phyloP scores from a whole-genome alignment of 495 filamentous ascomycete species.

The Tuber melanosporum region DNA sequence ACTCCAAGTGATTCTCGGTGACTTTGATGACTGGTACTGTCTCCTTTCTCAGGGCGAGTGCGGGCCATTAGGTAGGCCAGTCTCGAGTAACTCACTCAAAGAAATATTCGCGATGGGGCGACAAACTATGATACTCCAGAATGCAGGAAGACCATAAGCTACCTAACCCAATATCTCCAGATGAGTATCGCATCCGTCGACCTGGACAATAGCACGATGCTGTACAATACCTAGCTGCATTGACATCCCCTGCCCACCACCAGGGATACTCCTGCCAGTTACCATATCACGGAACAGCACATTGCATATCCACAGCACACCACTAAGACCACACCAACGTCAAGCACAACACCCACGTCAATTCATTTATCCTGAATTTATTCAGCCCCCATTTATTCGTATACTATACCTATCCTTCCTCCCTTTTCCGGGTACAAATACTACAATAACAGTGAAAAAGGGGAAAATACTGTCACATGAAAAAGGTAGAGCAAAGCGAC shows the following conservation, averaged over 20 bases:
- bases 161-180: no score
- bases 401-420: neutral
- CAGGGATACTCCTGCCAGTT: neutral
- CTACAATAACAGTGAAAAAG: neutral
- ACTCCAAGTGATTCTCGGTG: no score
- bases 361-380: neutral
- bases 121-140: neutral
- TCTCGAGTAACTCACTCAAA: neutral
- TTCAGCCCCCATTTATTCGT: neutral
- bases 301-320: neutral
- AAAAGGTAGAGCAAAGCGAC: constrained; percentile 3
- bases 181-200: no score
- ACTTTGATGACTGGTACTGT: no score
- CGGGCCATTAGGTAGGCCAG: neutral
- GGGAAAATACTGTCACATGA: neutral
- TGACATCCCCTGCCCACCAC: neutral
- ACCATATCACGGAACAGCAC: neutral
- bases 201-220: neutral
- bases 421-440: neutral
- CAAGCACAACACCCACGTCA: neutral
- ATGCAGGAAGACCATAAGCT: neutral
- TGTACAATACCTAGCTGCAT: neutral
- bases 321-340: neutral
- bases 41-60: no score
- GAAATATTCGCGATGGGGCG: neutral